Evolutionary conservation across 129 eudicot genomes (phyloP).

Genomic region (Smallanthus sonchifolius): DNA sequence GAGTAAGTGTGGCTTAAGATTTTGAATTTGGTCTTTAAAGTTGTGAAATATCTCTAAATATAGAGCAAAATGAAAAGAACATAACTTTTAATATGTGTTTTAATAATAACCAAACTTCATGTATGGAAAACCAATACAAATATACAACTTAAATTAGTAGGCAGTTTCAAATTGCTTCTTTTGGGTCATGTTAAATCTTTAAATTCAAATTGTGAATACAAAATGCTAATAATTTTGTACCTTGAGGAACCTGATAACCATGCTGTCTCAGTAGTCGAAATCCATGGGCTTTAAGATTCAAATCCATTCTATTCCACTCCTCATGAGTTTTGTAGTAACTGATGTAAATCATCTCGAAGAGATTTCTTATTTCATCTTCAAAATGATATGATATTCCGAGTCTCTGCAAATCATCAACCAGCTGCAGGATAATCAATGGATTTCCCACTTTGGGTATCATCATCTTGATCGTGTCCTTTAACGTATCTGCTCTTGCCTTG

Average conservation of each 20-base stretch:
- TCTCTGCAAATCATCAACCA: conserved; percentile 31
- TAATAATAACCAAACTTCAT: too few relatives aligned
- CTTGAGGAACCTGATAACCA: conserved; percentile 29
- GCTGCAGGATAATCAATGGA: conserved; percentile 11
- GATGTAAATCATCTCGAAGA: conserved; percentile 8
- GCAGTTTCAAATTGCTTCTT: neutral
- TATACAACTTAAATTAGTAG: neutral
- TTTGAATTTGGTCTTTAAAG: neutral
- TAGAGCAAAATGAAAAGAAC: neutral
- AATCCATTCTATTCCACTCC: conserved; percentile 10
- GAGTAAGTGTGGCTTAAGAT: neutral
- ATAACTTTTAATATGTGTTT: neutral
- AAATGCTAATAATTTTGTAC: neutral
- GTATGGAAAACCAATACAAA: too few relatives aligned
- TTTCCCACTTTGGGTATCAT: neutral
- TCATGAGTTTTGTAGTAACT: neutral
- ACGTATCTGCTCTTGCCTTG: conserved; percentile 1
- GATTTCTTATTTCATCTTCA: conserved; percentile 17
- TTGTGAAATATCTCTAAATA: conserved; percentile 7
- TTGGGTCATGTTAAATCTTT: neutral
- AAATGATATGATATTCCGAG: conserved; percentile 11
- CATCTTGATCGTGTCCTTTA: conserved; percentile 17
- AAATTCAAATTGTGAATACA: neutral
- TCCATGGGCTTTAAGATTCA: conserved; percentile 23
- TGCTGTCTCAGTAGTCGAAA: conserved; percentile 33